Evolutionary conservation across 2,329 filamentous ascomycete species (phyloP).

Genomic region (Calonectria naviculata): DNA sequence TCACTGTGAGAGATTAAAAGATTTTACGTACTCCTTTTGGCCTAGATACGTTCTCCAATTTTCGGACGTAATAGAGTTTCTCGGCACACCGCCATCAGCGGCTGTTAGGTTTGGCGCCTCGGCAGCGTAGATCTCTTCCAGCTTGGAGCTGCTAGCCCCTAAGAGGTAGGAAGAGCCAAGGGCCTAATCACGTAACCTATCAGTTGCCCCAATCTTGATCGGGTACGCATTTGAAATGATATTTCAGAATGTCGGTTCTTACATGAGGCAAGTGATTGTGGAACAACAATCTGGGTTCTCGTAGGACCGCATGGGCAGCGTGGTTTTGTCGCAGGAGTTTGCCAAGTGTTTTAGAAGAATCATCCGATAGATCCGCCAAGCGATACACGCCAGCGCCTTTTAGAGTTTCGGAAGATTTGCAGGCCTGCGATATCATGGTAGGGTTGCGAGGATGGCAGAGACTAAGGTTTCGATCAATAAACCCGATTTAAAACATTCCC

Average conservation of each 20-base stretch:
- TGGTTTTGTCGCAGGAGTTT: not conserved
- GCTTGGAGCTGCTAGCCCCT: not conserved
- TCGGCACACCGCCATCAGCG: not conserved
- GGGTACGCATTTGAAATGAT: not conserved
- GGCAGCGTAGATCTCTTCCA: not conserved
- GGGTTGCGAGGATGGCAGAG: too few species aligned
- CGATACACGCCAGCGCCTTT: too few species aligned
- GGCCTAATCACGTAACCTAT: not conserved
- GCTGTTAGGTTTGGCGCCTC: not conserved
- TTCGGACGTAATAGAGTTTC: not conserved
- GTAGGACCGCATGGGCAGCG: not conserved
- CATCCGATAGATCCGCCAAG: too few species aligned
- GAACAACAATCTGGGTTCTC: conserved; percentile 2
- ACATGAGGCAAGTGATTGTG: conserved; percentile 15
- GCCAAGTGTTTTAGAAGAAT: not conserved
- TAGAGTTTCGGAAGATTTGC: too few species aligned
- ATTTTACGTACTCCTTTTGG: not conserved
- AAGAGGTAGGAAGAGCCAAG: not conserved
- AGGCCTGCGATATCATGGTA: too few species aligned
- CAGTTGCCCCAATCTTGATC: not conserved
- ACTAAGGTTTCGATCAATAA: too few species aligned
- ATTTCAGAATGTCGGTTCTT: not conserved
- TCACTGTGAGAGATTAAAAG: not conserved
- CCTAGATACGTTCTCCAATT: not conserved
- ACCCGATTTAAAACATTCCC: too few species aligned